Conservation (phyloP, 2,329 filamentous ascomycete species). For the Emmonsiellopsis sp. region DNA sequence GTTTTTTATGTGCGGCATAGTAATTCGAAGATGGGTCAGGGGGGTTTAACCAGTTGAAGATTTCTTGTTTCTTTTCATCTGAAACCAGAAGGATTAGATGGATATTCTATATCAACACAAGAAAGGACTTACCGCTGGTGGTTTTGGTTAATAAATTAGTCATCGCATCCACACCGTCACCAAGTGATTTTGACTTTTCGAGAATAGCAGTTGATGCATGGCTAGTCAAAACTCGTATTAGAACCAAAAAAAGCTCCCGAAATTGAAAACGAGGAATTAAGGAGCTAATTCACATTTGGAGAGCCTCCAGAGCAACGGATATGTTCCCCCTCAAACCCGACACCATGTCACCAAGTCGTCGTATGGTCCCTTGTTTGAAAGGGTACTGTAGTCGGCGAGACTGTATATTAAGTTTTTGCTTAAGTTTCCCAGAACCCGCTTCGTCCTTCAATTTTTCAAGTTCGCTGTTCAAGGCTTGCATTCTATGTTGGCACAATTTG, state of each 20-base stretch:
- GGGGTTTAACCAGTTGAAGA: constrained; percentile 6
- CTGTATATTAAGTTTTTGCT: background rate
- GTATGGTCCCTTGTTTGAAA: background rate
- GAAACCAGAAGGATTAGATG: too few species aligned
- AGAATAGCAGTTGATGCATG: too few species aligned
- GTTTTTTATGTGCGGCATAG: constrained; percentile 21
- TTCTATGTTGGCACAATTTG: background rate
- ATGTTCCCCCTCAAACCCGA: background rate
- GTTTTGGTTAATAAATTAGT: too few species aligned
- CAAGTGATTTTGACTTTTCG: too few species aligned
- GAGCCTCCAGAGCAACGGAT: background rate
- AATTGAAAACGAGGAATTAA: background rate
- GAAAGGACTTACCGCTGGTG: too few species aligned
- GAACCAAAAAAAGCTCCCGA: too few species aligned
- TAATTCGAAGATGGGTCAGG: constrained; percentile 29
- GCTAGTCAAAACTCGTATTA: too few species aligned
- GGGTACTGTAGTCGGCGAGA: background rate
- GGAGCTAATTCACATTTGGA: background rate
- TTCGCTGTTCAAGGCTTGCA: background rate
- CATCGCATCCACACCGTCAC: too few species aligned
- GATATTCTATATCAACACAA: too few species aligned
- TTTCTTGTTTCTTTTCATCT: background rate
- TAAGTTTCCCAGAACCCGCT: background rate
- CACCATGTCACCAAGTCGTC: background rate
- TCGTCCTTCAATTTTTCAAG: background rate